phyloP scores from a whole-genome alignment of 768 basidiomycete species.

The Pisolithus microcarpus region DNA sequence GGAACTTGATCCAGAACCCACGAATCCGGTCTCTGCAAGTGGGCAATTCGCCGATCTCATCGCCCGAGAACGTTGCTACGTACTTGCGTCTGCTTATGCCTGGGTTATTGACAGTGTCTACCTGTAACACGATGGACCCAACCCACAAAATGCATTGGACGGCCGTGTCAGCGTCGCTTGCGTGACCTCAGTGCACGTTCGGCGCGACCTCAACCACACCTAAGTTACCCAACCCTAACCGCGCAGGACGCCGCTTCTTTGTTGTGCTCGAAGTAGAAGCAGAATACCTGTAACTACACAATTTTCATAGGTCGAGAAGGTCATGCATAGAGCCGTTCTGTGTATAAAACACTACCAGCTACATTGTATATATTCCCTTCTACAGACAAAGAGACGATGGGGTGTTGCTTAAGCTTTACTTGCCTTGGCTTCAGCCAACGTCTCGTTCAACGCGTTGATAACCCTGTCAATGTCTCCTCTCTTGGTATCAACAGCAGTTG shows the following conservation, averaged over 20 bases:
- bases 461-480: constrained; percentile 75
- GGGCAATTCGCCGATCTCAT: not conserved
- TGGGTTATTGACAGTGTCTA: not conserved
- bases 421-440: constrained; percentile 33
- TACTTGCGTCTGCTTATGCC: not conserved
- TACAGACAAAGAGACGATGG: not conserved
- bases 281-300: no score
- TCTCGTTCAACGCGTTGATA: constrained; percentile 55
- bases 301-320: no score
- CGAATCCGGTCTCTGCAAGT: not conserved
- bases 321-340: no score
- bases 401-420: constrained; percentile 8
- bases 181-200: not conserved
- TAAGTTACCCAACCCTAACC: constrained; percentile 21
- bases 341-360: not conserved
- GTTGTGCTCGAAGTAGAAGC: no score
- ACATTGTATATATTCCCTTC: not conserved
- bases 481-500: constrained; percentile 62
- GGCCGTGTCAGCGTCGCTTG: not conserved
- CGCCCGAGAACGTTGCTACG: not conserved
- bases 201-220: not conserved
- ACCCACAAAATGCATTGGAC: not conserved
- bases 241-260: no score
- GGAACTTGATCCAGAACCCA: not conserved
- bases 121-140: not conserved